Evolutionary conservation across 352 stramenopile genomes (phyloP), one percentile per base, ranked within the genome.

Genomic region (Phytophthora fragariaefolia): DNA sequence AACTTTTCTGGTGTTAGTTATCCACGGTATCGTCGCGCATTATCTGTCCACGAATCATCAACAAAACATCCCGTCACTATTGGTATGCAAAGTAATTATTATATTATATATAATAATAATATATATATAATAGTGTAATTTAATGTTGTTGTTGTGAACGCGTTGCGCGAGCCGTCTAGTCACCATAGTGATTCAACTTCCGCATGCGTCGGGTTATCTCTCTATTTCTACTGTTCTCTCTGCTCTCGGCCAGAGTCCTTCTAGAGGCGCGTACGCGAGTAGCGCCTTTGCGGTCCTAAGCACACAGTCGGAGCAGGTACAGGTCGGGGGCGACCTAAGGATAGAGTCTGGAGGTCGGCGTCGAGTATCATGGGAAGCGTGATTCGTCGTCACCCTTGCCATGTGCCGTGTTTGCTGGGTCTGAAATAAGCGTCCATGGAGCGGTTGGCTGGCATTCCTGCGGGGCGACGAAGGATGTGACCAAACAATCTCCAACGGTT

Each of bases 381-480:
- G 30, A 36, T 7, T 12, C 30, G 30, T 36, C 13, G 30, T 36
- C 30, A 15, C 8, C 30, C 30, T 36, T 12, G 2, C 2, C 30
- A 36, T 9, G 9, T 36, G 30, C 30, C 5, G 9, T 7, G 13
- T 12, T 36, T 12, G 6, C 30, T 36, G 8, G 30, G 6, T 12
- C 30, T 6, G 30, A 36, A 36, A 12, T 36, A 36, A 36, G 34
- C 34, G 13, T 2, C 34, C 56, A 63, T 63, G 45, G 32, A 63
- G 43, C 46, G 45, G 18, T 56, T 43, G 2, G 45, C 56, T 2
- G 56, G 45, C 15, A 63, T 56, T 6, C 24, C 43, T 6, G 45
- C 22, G 17, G 56, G 32, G 20, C 45, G 28, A 13, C 43, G 43
- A 4, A 63, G 56, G 17, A 63, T 63, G 2, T 63, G 56, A 2